Base-by-base conservation (phyloP, 2,329 filamentous ascomycete species). In the Aureobasidium mangrovei region DNA sequence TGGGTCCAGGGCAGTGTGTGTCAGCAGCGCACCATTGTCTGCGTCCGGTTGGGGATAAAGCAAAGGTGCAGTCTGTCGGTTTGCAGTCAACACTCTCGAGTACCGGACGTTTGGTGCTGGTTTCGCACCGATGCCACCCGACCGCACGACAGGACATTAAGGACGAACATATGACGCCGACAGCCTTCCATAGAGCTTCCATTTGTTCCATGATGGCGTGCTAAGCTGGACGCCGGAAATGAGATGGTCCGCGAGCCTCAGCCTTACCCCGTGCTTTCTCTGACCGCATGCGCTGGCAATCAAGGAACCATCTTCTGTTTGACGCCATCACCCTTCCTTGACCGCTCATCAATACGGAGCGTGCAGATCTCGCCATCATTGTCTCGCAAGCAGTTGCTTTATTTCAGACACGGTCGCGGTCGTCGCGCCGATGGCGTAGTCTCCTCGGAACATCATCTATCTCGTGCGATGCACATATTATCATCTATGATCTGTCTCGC, bases 61-160 rank as follows among this genome's bases (percentile, higher is more conserved):
- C 33, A 35, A 35, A 51, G 46, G 46, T 32, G 46, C 46, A 49
- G n/a, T 4, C 4, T 41, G 27, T 39, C 36, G 28, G 35, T 40
- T 32, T 28, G 47, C 47, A 40, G 33, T 33, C 29, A 51, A 51
- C 36, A 33, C 28, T 42, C n/a, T 51, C 38, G 47, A 41, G 47
- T 51, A 42, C 47, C 47, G 29, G 47, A 42, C 47, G 47, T 51
- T 51, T 51, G 47, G 47, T 41, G 47, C 47, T 41, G 47, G 47
- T 51, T 51, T 51, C 47, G 47, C 24, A 29, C 29, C 47, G 36
- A 42, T 28, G 36, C 18, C 41, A 38, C 38, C 35, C 47, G 35
- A 18, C 38, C 47, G 38, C 38, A 2, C 47, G n/a, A 36, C 29
- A 51, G 47, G 47, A 51, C 47, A 51, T 51, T 51, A 51, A 51